These are phyloP conservation scores for Rhytidhysteron rufulum DNA, from an alignment of 2,329 filamentous ascomycete genomes.

Conservation along the genomic window DNA sequence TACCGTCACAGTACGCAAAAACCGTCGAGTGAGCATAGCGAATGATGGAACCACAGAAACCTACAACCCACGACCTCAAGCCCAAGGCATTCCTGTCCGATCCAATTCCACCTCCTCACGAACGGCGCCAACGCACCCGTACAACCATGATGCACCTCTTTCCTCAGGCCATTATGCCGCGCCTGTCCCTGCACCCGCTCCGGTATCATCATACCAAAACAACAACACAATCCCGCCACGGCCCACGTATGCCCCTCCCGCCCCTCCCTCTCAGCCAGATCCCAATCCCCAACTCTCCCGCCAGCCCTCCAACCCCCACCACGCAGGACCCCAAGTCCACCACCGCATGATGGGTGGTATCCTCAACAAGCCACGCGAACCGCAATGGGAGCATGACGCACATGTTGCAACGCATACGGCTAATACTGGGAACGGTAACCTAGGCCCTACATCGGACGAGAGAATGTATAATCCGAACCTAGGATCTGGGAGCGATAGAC, in stretches of 20 bases:
- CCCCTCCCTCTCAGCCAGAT: not conserved
- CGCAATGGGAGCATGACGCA: conserved; percentile 26
- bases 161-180: too few species aligned
- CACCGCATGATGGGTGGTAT: conserved; percentile 30
- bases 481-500: conserved; percentile 12
- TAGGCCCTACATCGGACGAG: conserved; percentile 2
- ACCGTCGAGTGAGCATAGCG: too few species aligned
- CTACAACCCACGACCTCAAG: too few species aligned
- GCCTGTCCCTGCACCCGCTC: not conserved
- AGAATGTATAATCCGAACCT: too few species aligned
- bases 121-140: too few species aligned
- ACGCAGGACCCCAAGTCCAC: conserved; percentile 18
- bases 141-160: too few species aligned
- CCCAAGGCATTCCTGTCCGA: too few species aligned
- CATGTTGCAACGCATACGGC: conserved; percentile 23
- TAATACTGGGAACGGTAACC: conserved; percentile 7
- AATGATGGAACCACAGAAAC: too few species aligned
- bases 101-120: too few species aligned
- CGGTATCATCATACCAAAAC: not conserved
- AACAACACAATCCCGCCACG: not conserved
- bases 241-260: not conserved
- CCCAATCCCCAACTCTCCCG: not conserved
- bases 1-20: too few species aligned
- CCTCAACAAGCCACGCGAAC: conserved; percentile 25
- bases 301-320: conserved; percentile 1